Conservation (phyloP, 1,284 basidiomycete species). For the Ceratobasidium theobromae region DNA sequence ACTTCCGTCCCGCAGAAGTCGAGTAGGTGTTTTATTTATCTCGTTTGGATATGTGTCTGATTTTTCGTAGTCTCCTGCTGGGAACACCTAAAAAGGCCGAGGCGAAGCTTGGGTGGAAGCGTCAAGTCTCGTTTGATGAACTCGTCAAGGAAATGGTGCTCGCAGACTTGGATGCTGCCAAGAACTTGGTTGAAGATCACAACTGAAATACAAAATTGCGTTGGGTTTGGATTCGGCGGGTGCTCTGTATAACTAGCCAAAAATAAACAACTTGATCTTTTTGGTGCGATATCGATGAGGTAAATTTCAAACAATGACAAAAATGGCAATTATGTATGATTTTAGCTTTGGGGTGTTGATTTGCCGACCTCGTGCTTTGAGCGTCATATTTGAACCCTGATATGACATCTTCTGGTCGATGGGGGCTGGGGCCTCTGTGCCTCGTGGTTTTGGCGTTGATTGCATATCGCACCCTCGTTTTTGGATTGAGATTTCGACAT, state of each 20-base stretch:
- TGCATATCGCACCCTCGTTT: too few relatives aligned
- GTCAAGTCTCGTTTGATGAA: constrained; percentile 73
- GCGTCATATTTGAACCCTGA: too few relatives aligned
- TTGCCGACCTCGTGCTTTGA: too few relatives aligned
- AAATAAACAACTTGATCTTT: too few relatives aligned
- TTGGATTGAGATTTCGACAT: too few relatives aligned
- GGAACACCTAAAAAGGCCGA: constrained; percentile 87
- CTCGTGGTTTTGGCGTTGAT: too few relatives aligned
- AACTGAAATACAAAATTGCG: constrained; percentile 49
- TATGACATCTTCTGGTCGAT: too few relatives aligned
- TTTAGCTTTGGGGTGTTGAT: too few relatives aligned
- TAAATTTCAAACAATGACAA: too few relatives aligned
- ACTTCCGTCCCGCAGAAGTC: constrained; percentile 91
- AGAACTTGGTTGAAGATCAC: constrained; percentile 74
- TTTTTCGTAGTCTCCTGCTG: constrained; percentile 60
- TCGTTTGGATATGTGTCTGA: constrained; percentile 1
- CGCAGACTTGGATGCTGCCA: constrained; percentile 69
- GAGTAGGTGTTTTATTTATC: constrained; percentile 58
- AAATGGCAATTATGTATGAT: too few relatives aligned
- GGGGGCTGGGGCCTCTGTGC: too few relatives aligned
- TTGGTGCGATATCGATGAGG: too few relatives aligned
- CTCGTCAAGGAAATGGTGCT: constrained; percentile 89
- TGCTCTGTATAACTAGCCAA: not conserved
- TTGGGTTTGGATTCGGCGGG: not conserved
- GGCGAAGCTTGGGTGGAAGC: constrained; percentile 80